phyloP scores from a whole-genome alignment of 306 rosid genomes.

The Luffa aegyptiaca region DNA sequence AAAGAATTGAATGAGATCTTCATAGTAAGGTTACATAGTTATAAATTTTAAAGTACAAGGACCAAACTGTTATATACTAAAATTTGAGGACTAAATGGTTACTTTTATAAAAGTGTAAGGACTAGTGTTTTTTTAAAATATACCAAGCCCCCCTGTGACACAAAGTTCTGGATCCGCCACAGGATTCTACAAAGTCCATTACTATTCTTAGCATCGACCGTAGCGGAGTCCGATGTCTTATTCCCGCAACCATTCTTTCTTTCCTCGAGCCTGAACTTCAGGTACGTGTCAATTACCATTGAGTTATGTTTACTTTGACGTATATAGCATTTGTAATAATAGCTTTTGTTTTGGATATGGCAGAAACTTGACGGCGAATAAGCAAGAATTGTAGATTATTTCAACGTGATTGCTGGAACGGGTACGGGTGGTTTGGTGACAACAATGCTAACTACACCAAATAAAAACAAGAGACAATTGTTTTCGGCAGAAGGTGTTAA shows the following conservation, averaged over 20 bases:
- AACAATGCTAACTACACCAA: background rate
- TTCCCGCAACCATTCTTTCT: conserved; percentile 43
- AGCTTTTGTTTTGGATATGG: background rate
- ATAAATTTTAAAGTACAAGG: too few relatives aligned
- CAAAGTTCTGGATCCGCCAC: too few relatives aligned
- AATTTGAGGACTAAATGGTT: too few relatives aligned
- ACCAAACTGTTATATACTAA: too few relatives aligned
- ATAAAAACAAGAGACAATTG: background rate
- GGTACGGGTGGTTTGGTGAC: background rate
- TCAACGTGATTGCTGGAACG: background rate
- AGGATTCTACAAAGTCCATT: conserved; percentile 36
- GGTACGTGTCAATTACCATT: conserved; percentile 6
- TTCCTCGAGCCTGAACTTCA: conserved; percentile 59
- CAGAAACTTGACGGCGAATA: background rate
- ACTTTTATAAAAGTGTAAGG: too few relatives aligned
- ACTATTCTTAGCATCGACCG: conserved; percentile 74
- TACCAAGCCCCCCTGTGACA: too few relatives aligned
- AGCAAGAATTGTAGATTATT: background rate
- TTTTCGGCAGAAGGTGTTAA: background rate
- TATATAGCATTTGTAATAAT: too few relatives aligned
- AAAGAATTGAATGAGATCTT: too few relatives aligned
- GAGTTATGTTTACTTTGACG: too few relatives aligned
- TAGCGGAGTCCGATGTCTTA: conserved; percentile 62
- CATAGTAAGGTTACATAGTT: too few relatives aligned
- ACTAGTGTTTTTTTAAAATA: too few relatives aligned